Evolutionary conservation across 2,329 filamentous ascomycete genomes (phyloP).

Genomic region (Fusarium sp.): DNA sequence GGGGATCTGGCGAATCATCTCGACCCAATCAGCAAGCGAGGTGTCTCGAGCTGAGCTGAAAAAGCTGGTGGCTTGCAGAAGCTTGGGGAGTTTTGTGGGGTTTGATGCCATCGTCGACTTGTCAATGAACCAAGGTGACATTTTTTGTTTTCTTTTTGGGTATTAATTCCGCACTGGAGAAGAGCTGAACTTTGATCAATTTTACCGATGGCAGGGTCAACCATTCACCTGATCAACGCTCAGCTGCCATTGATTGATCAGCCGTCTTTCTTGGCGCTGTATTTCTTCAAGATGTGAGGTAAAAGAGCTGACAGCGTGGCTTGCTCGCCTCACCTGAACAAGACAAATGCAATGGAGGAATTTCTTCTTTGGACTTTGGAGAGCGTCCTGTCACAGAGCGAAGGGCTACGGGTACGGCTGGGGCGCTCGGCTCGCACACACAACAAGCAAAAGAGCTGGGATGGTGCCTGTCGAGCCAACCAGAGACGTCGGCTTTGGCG

Average conservation of each 20-base stretch:
- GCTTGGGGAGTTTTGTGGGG: constrained; percentile 33
- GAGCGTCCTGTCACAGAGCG: background rate
- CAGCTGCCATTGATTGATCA: background rate
- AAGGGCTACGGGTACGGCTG: constrained; percentile 3
- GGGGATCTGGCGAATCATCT: background rate
- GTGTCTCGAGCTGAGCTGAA: constrained; percentile 37
- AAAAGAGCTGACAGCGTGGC: constrained; percentile 5
- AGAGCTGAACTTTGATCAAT: constrained; percentile 1
- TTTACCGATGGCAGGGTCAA: background rate
- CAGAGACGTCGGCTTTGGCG: constrained; percentile 20
- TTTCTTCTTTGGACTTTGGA: background rate
- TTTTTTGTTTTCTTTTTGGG: background rate
- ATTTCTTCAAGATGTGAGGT: background rate
- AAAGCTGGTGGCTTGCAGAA: constrained; percentile 34
- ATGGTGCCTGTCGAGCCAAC: constrained; percentile 15
- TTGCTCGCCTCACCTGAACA: constrained; percentile 1
- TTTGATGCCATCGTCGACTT: constrained; percentile 21
- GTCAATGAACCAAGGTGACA: constrained; percentile 21
- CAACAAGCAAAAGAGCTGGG: constrained; percentile 5
- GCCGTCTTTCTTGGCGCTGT: background rate
- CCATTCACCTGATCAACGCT: background rate
- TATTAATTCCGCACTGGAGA: constrained; percentile 22
- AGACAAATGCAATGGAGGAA: background rate
- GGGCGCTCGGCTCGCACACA: constrained; percentile 4
- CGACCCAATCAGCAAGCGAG: constrained; percentile 22